These are phyloP conservation scores for Lagenidium giganteum DNA, from an alignment of 352 stramenopile genomes.

Conservation along the genomic window DNA sequence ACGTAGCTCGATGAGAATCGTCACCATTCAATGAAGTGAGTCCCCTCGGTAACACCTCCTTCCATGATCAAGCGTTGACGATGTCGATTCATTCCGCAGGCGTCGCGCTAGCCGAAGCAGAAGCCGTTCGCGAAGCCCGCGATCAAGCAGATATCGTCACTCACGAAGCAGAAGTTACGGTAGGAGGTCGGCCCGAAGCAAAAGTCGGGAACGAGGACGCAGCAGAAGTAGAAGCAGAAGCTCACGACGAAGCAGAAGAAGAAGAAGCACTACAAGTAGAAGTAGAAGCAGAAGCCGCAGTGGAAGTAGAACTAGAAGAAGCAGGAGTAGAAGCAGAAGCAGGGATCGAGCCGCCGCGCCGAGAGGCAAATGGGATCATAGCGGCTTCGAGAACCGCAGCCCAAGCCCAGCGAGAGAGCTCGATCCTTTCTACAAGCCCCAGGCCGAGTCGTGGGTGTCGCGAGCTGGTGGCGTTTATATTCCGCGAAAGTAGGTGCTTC, in stretches of 20 bases:
- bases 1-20: slow-evolving; percentile 4
- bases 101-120: slow-evolving; percentile 22
- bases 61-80: too few relatives aligned
- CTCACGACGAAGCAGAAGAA: slow-evolving; percentile 2
- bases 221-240: neutral
- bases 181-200: slow-evolving; percentile 15
- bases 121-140: slow-evolving; percentile 1
- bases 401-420: slow-evolving; percentile 56
- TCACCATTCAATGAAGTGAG: too few relatives aligned
- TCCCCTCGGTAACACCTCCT: too few relatives aligned
- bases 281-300: slow-evolving; percentile 4
- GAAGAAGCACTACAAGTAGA: neutral
- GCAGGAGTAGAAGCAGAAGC: slow-evolving; percentile 5
- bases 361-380: slow-evolving; percentile 60
- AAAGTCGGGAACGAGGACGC: slow-evolving; percentile 1
- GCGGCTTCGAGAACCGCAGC: slow-evolving; percentile 66
- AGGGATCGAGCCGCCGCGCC: slow-evolving; percentile 11
- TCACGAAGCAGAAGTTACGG: slow-evolving; percentile 14
- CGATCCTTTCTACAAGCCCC: slow-evolving; percentile 61
- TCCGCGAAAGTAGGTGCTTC: slow-evolving; percentile 28
- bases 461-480: slow-evolving; percentile 77
- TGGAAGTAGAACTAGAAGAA: neutral
- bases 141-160: slow-evolving; percentile 17
- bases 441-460: slow-evolving; percentile 70
- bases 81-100: too few relatives aligned